phyloP scores from a whole-genome alignment of 768 basidiomycete species.

The Trametes cingulata region DNA sequence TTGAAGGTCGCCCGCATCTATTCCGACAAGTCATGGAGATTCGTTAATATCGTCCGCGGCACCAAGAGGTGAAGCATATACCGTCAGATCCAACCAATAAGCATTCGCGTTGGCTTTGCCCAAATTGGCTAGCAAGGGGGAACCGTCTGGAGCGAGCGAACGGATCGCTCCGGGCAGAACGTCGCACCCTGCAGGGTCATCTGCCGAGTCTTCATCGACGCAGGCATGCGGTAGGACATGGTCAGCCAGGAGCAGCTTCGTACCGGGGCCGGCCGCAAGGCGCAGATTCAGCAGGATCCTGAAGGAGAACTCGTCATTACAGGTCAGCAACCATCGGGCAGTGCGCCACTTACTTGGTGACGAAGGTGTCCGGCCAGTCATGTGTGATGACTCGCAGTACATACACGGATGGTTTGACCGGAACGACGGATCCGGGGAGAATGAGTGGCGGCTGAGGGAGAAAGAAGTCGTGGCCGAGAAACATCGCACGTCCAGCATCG shows the following conservation, averaged over 20 bases:
- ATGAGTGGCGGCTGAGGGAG: constrained; percentile 47
- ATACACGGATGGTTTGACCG: constrained; percentile 57
- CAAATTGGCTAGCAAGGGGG: constrained; percentile 70
- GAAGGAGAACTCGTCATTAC: constrained; percentile 32
- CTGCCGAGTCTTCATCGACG: constrained; percentile 43
- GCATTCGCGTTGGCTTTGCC: constrained; percentile 71
- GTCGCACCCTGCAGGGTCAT: constrained; percentile 30
- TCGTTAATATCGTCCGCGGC: no score
- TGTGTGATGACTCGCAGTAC: constrained; percentile 72
- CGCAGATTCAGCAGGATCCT: constrained; percentile 49
- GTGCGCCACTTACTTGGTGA: constrained; percentile 22
- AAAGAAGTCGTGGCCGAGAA: constrained; percentile 81
- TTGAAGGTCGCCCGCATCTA: constrained; percentile 75
- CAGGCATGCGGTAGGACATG: constrained; percentile 72
- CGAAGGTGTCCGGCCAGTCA: constrained; percentile 70
- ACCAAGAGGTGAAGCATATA: constrained; percentile 33
- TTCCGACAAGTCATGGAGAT: constrained; percentile 23
- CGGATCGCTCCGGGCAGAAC: constrained; percentile 46
- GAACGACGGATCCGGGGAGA: constrained; percentile 19
- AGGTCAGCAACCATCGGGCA: background rate
- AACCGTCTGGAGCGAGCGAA: constrained; percentile 52
- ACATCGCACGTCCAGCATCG: constrained; percentile 50
- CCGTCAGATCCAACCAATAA: constrained; percentile 72
- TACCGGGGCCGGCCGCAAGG: constrained; percentile 42
- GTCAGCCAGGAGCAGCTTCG: constrained; percentile 70